Evolutionary conservation across 2,329 filamentous ascomycete genomes (phyloP).

Genomic region (Trichoderma sp.): DNA sequence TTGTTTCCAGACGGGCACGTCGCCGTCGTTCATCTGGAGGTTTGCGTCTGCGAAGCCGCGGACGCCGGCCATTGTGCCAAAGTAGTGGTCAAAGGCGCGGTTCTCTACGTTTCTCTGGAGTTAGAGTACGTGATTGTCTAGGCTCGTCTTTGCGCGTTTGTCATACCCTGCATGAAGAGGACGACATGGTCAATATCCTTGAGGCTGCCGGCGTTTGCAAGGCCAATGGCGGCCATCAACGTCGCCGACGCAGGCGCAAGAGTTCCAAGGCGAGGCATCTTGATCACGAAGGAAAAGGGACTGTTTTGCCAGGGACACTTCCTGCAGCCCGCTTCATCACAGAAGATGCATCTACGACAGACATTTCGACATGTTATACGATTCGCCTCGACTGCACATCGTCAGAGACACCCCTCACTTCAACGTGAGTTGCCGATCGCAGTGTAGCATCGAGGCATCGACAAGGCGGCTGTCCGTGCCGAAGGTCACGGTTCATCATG

Average conservation of each 20-base stretch:
- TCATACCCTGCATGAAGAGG: conserved; percentile 56
- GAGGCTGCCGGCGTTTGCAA: conserved; percentile 27
- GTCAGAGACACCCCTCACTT: conserved; percentile 8
- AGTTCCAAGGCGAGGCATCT: conserved; percentile 14
- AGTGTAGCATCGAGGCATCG: not conserved
- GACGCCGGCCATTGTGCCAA: conserved; percentile 58
- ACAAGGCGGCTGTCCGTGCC: conserved; percentile 8
- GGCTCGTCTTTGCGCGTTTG: not conserved
- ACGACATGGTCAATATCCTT: conserved; percentile 58
- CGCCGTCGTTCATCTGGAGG: conserved; percentile 52
- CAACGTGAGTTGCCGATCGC: conserved; percentile 13
- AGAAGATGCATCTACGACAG: not conserved
- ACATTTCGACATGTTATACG: too few species aligned
- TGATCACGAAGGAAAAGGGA: not conserved
- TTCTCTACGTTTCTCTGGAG: conserved; percentile 34
- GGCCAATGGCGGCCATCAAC: conserved; percentile 9
- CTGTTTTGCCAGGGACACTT: not conserved
- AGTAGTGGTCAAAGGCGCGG: conserved; percentile 51
- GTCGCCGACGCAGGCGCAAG: conserved; percentile 12
- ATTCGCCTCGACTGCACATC: not conserved
- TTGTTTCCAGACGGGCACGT: conserved; percentile 52
- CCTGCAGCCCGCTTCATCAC: not conserved
- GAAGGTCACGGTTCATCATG: not conserved
- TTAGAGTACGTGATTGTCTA: too few species aligned
- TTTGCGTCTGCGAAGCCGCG: conserved; percentile 60